These are phyloP conservation scores for Tardiomyces digboiensis DNA, from an alignment of 1,139 yeast genomes.

Conservation along the genomic window DNA sequence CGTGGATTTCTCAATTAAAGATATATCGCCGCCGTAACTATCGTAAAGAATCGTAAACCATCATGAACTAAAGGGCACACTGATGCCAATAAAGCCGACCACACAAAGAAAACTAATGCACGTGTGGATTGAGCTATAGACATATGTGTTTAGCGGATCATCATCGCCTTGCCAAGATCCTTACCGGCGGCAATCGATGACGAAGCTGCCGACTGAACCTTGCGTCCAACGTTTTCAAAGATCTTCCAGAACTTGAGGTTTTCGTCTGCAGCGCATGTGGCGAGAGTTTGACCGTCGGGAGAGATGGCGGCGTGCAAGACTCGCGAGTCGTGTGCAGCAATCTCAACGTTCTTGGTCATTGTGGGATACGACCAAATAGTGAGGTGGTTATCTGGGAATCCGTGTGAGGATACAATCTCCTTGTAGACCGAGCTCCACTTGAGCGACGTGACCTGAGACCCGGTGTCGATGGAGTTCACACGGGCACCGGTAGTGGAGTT, in stretches of 20 bases:
- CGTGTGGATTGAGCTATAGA: constrained; percentile 1
- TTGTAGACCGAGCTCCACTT: constrained; percentile 79
- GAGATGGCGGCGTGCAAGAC: constrained; percentile 77
- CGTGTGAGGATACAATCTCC: constrained; percentile 92
- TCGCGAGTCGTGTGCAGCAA: constrained; percentile 85
- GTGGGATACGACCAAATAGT: constrained; percentile 83
- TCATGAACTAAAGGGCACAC: background rate
- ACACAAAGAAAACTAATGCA: constrained; percentile 1
- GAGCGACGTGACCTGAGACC: constrained; percentile 87
- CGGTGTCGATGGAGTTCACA: constrained; percentile 81
- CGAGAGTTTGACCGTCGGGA: constrained; percentile 84
- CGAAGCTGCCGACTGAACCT: background rate
- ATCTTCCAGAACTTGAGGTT: constrained; percentile 93
- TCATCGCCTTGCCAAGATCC: constrained; percentile 32
- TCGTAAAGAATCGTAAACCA: no score
- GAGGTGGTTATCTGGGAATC: constrained; percentile 82
- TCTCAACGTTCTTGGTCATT: constrained; percentile 81
- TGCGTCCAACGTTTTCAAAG: constrained; percentile 43
- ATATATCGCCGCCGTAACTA: no score
- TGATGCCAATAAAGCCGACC: background rate
- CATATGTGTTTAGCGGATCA: constrained; percentile 28
- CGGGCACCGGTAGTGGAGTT: constrained; percentile 87
- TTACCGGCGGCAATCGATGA: constrained; percentile 23
- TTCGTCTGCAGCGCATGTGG: constrained; percentile 96
- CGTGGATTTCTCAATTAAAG: no score